A percentile compares a stretch with the other conserved stretches of the same genome.
phyloP scores from a whole-genome alignment of 164 flowering plant genomes.

The Umbellularia californica region DNA sequence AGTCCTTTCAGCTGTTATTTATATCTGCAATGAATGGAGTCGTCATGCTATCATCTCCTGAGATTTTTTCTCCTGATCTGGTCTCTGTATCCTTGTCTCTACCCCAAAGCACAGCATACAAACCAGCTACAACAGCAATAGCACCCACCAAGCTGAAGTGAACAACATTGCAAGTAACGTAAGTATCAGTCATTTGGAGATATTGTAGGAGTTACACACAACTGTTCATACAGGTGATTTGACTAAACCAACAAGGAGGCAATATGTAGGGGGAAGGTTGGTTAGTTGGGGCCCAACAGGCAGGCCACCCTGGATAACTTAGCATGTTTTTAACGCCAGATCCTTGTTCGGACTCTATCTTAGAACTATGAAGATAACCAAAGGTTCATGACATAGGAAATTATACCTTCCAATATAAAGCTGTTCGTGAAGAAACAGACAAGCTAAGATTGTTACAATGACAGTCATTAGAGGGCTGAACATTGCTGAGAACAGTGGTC shows the following conservation, averaged over 20 bases:
- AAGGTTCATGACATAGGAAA: background rate
- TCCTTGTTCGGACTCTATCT: background rate
- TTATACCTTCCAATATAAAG: conserved; percentile 20
- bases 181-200: background rate
- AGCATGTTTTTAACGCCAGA: background rate
- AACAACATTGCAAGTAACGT: background rate
- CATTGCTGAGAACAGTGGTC: conserved; percentile 61
- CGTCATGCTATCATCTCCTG: background rate
- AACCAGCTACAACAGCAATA: conserved; percentile 45
- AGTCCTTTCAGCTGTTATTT: background rate
- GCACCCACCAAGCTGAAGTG: conserved; percentile 51
- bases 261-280: background rate
- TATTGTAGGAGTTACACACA: background rate
- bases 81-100: conserved; percentile 41
- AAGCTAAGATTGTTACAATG: conserved; percentile 43
- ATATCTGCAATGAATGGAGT: conserved; percentile 1
- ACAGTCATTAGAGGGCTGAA: conserved; percentile 60
- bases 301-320: background rate
- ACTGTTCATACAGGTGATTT: background rate
- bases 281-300: background rate
- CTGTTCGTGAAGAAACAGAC: conserved; percentile 39
- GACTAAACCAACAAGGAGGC: background rate
- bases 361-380: background rate
- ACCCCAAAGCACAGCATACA: conserved; percentile 73
- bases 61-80: conserved; percentile 13